Conservation (phyloP, 1,284 basidiomycete species). For the Clitocybe nebularis region DNA sequence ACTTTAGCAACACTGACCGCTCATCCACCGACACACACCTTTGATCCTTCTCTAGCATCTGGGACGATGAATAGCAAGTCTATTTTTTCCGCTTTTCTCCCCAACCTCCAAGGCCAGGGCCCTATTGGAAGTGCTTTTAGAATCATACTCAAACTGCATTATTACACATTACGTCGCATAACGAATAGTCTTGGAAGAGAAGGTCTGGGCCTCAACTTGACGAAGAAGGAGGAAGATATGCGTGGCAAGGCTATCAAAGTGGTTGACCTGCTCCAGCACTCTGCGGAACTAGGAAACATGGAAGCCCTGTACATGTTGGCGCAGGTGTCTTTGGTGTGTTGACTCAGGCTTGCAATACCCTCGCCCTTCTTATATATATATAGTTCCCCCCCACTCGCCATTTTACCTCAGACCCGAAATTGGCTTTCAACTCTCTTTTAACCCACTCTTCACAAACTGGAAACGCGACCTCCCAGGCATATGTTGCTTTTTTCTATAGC, state of each 20-base stretch:
- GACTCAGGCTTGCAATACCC: slow-evolving; percentile 4
- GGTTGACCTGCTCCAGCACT: slow-evolving; percentile 72
- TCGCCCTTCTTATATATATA: neutral
- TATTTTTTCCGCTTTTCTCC: slow-evolving; percentile 58
- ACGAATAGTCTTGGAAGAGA: slow-evolving; percentile 39
- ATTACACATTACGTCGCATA: slow-evolving; percentile 45
- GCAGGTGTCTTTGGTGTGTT: slow-evolving; percentile 66
- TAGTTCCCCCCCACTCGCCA: slow-evolving; percentile 70
- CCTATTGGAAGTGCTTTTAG: slow-evolving; percentile 65
- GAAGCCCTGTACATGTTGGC: slow-evolving; percentile 76
- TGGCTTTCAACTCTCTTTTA: slow-evolving; percentile 58
- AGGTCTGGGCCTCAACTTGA: slow-evolving; percentile 34
- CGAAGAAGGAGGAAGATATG: slow-evolving; percentile 58
- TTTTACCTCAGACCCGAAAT: slow-evolving; percentile 54
- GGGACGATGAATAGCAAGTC: slow-evolving; percentile 42
- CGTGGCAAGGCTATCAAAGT: slow-evolving; percentile 70
- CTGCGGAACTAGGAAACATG: slow-evolving; percentile 71
- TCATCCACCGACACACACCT: slow-evolving; percentile 49
- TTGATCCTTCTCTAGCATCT: slow-evolving; percentile 44
- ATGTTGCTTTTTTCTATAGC: slow-evolving; percentile 83
- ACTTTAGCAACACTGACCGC: slow-evolving; percentile 61
- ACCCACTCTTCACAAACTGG: slow-evolving; percentile 65
- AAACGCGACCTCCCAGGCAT: slow-evolving; percentile 80
- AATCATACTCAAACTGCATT: slow-evolving; percentile 58
- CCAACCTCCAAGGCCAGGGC: slow-evolving; percentile 66